Conservation (phyloP, 176 grass and related monocot species). For the Triticum timopheevii region DNA sequence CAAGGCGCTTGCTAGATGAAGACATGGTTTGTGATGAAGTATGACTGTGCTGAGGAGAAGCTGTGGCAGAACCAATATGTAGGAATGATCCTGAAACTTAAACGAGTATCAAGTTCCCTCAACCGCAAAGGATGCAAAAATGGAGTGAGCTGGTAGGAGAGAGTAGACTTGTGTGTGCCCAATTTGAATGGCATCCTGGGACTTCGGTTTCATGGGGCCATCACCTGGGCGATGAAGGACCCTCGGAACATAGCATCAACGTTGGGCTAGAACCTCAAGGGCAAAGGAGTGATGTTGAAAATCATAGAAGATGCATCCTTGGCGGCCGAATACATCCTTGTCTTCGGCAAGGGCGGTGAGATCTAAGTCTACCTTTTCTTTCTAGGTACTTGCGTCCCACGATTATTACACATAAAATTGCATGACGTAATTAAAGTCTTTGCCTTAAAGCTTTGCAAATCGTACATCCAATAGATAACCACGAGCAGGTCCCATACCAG, state of each 20-base stretch:
- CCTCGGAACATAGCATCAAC: neutral
- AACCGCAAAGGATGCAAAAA: slow-evolving; percentile 16
- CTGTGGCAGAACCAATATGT: slow-evolving; percentile 11
- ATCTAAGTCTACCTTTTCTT: no score
- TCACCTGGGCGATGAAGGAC: slow-evolving; percentile 40
- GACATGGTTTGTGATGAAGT: neutral
- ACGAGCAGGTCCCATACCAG: no score
- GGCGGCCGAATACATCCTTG: no score
- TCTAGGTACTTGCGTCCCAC: no score
- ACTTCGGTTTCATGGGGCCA: slow-evolving; percentile 55
- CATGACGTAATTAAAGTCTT: no score
- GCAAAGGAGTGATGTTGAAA: slow-evolving; percentile 50
- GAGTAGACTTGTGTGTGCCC: slow-evolving; percentile 64
- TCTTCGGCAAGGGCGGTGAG: no score
- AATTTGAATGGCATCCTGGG: slow-evolving; percentile 66
- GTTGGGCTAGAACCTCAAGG: slow-evolving; percentile 57
- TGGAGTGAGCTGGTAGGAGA: slow-evolving; percentile 54
- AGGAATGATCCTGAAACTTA: no score
- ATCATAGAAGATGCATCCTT: slow-evolving; percentile 65
- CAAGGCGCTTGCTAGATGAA: neutral
- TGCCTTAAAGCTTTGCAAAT: no score
- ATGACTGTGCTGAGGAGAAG: neutral
- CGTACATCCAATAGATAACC: no score
- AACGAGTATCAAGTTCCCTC: neutral
- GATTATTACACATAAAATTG: no score